A percentile compares a stretch with the other conserved stretches of the same genome.
phyloP scores from a whole-genome alignment of 768 basidiomycete genomes.

The Kwoniella dendrophila region DNA sequence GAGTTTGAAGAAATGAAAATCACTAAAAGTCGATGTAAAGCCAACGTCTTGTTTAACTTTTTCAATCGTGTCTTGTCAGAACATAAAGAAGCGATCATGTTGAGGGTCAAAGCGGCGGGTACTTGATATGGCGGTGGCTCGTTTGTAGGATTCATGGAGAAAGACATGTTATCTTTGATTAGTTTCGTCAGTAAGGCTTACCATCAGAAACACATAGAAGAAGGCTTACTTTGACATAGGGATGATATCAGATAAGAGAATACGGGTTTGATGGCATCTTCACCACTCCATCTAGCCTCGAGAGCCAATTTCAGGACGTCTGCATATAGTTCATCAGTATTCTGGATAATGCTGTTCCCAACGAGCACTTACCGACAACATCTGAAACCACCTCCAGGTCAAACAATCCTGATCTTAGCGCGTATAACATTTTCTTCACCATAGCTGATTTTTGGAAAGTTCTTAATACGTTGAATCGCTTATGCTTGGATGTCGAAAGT shows the following conservation, averaged over 20 bases:
- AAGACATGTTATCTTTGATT: conserved; percentile 21
- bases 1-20: conserved; percentile 80
- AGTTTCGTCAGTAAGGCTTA: neutral
- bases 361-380: conserved; percentile 57
- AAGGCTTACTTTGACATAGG: conserved; percentile 61
- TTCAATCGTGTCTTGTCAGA: conserved; percentile 63
- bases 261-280: conserved; percentile 69
- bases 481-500: conserved; percentile 70
- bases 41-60: conserved; percentile 74
- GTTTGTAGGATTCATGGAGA: conserved; percentile 10
- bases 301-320: conserved; percentile 42
- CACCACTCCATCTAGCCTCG: conserved; percentile 47
- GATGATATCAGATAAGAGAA: conserved; percentile 83
- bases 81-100: conserved; percentile 67
- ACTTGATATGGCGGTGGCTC: conserved; percentile 43
- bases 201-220: conserved; percentile 63
- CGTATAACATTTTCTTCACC: conserved; percentile 76
- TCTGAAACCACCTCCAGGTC: conserved; percentile 65
- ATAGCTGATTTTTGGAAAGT: conserved; percentile 72
- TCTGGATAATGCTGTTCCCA: neutral
- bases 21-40: conserved; percentile 74
- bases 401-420: conserved; percentile 78
- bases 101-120: conserved; percentile 61
- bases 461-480: conserved; percentile 74
- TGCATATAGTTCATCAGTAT: neutral